Base-by-base conservation (phyloP, 495 filamentous ascomycete genomes). In the Aspergillus mulundensis region DNA sequence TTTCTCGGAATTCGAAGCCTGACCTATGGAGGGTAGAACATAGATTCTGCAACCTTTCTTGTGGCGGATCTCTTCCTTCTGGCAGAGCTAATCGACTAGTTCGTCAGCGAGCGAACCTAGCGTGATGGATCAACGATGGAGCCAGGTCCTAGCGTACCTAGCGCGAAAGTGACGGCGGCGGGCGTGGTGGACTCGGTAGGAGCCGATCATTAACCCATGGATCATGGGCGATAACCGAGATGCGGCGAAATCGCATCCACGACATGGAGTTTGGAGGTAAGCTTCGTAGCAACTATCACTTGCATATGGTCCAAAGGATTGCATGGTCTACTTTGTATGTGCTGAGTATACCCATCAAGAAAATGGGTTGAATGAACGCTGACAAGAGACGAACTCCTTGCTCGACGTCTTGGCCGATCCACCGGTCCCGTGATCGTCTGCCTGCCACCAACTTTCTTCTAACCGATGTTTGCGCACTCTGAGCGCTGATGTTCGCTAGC, bases 121-220 rank as follows among this genome's bases (percentile, higher is more conserved):
- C 15, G 50, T 21, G 38, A 36, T 53, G 20, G 51, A 50, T 11
- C n/a, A 15, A 2, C 19, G 18, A 19, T 16, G 14, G 15, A 18
- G 15, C 38, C 38, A 16, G 14, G 43, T 42, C 43, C 34, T 48
- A 56, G 53, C 32, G 53, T 19, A 3, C 16, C 16, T 28, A 11
- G 18, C 38, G 28, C 28, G 30, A 25, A 36, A 7, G 32, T 36
- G 32, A 36, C 32, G 32, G 32, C 32, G 11, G 32, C 32, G 8
- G 11, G 8, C 23, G 20, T 19, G n/a, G 43, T 50, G 46, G 39
- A 44, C 54, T 56, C 44, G 44, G 53, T 34, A 50, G 24, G 39
- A 50, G 54, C 54, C 46, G 54, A 57, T 57, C 54, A 57, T 57
- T 57, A 50, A 45, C 54, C 39, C 44, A 49, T 41, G 43, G 52